Percentiles rank a stretch among this genome's conserved stretches.
Conservation (phyloP, 176 grass and related monocot species). For the Phoenix dactylifera region DNA sequence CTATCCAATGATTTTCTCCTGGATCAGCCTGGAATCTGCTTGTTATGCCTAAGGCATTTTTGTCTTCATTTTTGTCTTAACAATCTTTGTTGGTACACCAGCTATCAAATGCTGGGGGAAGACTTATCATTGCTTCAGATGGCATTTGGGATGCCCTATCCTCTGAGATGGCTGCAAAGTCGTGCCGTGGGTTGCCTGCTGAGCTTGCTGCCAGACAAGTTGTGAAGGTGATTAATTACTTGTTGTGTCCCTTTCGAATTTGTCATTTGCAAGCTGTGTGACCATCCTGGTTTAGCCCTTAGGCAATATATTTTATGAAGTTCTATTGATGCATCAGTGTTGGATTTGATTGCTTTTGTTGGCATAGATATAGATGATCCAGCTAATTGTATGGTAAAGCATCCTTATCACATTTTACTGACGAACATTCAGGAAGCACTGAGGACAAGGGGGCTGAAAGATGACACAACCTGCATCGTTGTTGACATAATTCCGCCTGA, state of each 20-base stretch:
- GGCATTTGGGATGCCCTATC: slow-evolving; percentile 96
- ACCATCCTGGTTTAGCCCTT: too few relatives aligned
- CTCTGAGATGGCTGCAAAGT: slow-evolving; percentile 72
- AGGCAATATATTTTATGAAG: not conserved
- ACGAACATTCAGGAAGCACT: slow-evolving; percentile 65
- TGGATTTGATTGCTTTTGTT: too few relatives aligned
- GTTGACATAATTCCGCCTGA: slow-evolving; percentile 85
- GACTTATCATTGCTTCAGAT: slow-evolving; percentile 97
- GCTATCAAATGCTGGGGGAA: slow-evolving; percentile 82
- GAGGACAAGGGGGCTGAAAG: slow-evolving; percentile 83
- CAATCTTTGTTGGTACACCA: slow-evolving; percentile 14
- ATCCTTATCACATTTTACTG: slow-evolving; percentile 1
- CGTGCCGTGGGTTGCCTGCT: slow-evolving; percentile 79
- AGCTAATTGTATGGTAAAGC: too few relatives aligned
- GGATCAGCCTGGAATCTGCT: too few relatives aligned
- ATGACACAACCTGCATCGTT: slow-evolving; percentile 95
- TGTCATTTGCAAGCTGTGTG: too few relatives aligned
- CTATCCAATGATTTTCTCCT: too few relatives aligned
- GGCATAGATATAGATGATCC: too few relatives aligned
- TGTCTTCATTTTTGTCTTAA: not conserved
- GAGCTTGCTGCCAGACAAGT: slow-evolving; percentile 94
- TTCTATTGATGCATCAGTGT: not conserved
- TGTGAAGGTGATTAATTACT: slow-evolving; percentile 58
- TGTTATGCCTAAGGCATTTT: too few relatives aligned
- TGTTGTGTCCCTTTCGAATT: too few relatives aligned